Base-by-base conservation (phyloP, 2,329 filamentous ascomycete genomes). In the Leptosphaerulina australis region DNA sequence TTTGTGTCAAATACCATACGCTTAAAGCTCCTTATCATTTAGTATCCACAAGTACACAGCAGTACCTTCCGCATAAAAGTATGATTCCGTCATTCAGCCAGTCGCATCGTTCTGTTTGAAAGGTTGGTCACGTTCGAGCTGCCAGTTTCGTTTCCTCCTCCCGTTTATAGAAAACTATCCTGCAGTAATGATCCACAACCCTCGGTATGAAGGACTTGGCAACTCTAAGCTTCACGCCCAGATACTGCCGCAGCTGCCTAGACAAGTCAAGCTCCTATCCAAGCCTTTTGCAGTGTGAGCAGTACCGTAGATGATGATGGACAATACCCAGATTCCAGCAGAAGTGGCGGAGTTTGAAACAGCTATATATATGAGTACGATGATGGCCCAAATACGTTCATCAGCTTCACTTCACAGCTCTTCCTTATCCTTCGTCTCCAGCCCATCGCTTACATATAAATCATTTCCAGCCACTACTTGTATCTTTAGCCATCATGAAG, bases 401-500 rank as follows among this genome's bases (percentile, higher is more conserved):
- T 59, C 58, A 58, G 48, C 52, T 37, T 50, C 58, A 46, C 50
- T 59, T 61, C 63, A 53, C 55, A 60, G 41, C 31, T 57, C 53
- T 55, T 54, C 50, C 37, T 35, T 25, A 28, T 34, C 29, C 36
- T 52, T 41, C 45, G 36, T 47, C 38, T 33, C 29, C 43, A 40
- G 50, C 41, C 38, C 35, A 43, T 38, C 47, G 43, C 28, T 47
- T 34, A 37, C 30, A 29, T 37, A 18, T 45, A 49, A 33, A 17
- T 35, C 29, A 46, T 47, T 44, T 44, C 24, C 33, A 28, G 22
- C 44, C 49, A 50, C 24, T 50, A 40, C 14, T 52, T 35, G 44
- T 33, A n/a, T 50, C 43, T 31, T 38, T 7, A 41, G 49, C 48
- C 56, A 65, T 29, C 40, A 69, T 70, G 67, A 68, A 67, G 57